Conservation (phyloP, 2,329 filamentous ascomycete species). For the Paecilomyces fulvus region DNA sequence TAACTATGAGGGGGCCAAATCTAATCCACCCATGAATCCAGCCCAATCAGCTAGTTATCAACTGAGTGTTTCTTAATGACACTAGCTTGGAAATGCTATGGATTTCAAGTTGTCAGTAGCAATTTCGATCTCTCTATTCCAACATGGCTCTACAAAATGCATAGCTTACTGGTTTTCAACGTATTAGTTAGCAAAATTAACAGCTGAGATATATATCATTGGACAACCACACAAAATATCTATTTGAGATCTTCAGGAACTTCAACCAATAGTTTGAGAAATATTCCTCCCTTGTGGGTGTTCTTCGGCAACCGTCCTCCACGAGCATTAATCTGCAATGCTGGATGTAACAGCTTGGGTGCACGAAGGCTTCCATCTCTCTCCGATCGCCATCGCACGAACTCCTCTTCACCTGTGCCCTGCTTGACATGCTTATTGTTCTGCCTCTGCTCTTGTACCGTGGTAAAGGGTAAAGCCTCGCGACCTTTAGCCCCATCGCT, state of each 20-base stretch:
- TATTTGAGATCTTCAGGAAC: conserved; percentile 6
- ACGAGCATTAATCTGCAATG: conserved; percentile 34
- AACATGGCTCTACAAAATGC: too few species aligned
- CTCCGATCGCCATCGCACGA: conserved; percentile 22
- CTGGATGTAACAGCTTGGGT: conserved; percentile 28
- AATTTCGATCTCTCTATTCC: too few species aligned
- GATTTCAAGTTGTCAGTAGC: too few species aligned
- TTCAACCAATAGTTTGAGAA: conserved; percentile 7
- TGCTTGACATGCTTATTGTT: conserved; percentile 27
- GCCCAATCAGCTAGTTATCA: too few species aligned
- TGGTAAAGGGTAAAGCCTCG: conserved; percentile 22
- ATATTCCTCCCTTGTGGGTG: conserved; percentile 7
- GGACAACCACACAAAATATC: neutral
- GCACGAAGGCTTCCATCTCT: conserved; percentile 21
- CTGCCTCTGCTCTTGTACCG: conserved; percentile 24
- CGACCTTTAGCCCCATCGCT: conserved; percentile 6
- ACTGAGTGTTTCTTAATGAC: too few species aligned
- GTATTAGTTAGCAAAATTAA: neutral
- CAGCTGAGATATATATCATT: neutral
- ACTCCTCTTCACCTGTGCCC: conserved; percentile 19
- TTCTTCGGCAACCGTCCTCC: conserved; percentile 24
- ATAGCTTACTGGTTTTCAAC: neutral
- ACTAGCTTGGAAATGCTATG: too few species aligned
- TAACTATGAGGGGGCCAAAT: too few species aligned
- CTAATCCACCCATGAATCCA: too few species aligned